A percentile compares a stretch with the other conserved stretches of the same genome.
Conservation (phyloP, 2,329 filamentous ascomycete species). For the Dichotomopilus funicola region DNA sequence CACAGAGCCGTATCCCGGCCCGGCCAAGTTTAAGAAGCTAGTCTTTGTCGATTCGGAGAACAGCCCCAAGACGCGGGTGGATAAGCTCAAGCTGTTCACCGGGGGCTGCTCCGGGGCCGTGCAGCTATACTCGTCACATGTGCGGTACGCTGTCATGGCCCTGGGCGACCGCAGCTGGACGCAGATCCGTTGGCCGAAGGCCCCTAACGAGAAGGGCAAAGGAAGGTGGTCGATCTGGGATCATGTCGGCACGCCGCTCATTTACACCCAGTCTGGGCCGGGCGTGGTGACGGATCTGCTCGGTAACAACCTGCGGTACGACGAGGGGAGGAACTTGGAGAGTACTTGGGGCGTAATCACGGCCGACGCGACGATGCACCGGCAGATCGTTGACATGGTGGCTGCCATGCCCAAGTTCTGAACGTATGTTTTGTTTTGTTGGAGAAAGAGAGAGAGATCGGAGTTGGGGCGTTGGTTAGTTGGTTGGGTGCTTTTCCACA, state of each 20-base stretch:
- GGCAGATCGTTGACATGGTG: no score
- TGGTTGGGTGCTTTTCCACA: no score
- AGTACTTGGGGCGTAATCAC: neutral
- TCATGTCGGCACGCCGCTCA: constrained; percentile 21
- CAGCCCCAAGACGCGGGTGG: neutral
- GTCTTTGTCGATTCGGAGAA: neutral
- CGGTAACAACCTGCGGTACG: neutral
- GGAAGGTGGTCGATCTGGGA: constrained; percentile 18
- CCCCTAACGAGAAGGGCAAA: neutral
- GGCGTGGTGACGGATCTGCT: constrained; percentile 19
- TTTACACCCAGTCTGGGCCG: constrained; percentile 19
- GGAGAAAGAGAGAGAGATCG: no score
- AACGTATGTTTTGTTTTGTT: no score
- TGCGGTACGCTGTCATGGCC: constrained; percentile 19
- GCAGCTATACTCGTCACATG: constrained; percentile 20
- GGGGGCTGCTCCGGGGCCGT: neutral
- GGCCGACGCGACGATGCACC: neutral
- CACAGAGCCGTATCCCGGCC: neutral
- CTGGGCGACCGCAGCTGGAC: constrained; percentile 14
- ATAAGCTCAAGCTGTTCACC: neutral
- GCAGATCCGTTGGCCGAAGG: constrained; percentile 16
- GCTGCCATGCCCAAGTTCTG: no score
- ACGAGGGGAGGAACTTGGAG: neutral
- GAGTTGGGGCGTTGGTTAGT: no score
- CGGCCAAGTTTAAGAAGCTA: neutral